These are phyloP conservation scores for Telopea speciosissima DNA, from an alignment of 177 flowering plant genomes.

Conservation along the genomic window DNA sequence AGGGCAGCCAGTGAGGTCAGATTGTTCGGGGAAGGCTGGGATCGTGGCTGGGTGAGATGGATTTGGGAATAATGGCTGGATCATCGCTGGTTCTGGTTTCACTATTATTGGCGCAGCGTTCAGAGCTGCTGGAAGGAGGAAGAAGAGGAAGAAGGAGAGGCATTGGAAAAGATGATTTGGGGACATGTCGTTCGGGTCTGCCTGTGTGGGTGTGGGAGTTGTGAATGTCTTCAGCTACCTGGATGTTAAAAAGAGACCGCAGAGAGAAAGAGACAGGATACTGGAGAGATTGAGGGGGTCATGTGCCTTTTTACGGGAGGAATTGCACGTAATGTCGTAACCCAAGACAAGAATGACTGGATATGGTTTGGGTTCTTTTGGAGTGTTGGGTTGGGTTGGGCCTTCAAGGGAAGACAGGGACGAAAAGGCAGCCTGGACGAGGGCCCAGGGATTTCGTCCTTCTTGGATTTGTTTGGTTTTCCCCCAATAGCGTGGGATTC, in stretches of 20 bases:
- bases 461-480: no score
- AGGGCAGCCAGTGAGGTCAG: constrained; percentile 53
- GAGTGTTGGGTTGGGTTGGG: no score
- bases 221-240: no score
- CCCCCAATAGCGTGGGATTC: no score
- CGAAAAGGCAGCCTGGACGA: no score
- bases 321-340: no score
- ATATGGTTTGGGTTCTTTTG: neutral
- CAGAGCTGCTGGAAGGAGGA: constrained; percentile 13
- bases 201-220: no score
- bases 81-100: constrained; percentile 32
- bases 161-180: constrained; percentile 5
- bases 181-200: constrained; percentile 12
- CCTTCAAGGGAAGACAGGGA: no score
- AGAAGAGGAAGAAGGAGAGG: constrained; percentile 1
- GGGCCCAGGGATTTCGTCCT: no score
- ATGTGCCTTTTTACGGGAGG: neutral
- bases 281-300: neutral
- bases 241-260: no score
- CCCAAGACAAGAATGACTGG: neutral
- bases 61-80: constrained; percentile 33
- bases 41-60: constrained; percentile 46
- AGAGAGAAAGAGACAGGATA: neutral
- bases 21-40: constrained; percentile 87
- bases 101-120: constrained; percentile 13